Base-by-base conservation (phyloP, 768 basidiomycete genomes). In the Lentinula aciculospora region DNA sequence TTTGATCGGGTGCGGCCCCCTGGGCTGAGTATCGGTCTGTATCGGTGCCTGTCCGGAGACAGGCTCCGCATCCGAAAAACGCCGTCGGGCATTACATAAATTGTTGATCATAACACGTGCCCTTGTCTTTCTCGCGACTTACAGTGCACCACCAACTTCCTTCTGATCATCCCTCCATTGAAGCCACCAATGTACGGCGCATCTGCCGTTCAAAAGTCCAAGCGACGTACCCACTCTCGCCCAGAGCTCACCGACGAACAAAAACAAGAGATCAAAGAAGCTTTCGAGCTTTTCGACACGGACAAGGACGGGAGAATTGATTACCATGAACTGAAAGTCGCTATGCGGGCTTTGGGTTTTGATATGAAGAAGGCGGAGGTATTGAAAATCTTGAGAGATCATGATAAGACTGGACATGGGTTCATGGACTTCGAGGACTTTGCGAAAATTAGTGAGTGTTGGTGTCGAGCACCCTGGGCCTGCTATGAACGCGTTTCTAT, bases 291-390 rank as follows among this genome's bases (percentile, higher is more conserved):
- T 56, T 99, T 99, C 69, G 97, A 99, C 74, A 92, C 94, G 45
- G 97, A 99, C 81, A 97, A 98, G 77, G 97, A 99, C 67, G 92
- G 92, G 32, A 85, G 82, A 53, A 79, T 98, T 57, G 97, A 98
- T 74, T 98, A 98, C 73, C 97, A 99, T 74, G 97, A 99, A 69
- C 82, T 98, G 66, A 99, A 98, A 72, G 97, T 99, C 66, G 94
- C 96, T 53, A 95, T 99, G 92, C 83, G 97, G 45, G 97, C 97
- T 1, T 75, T 99, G 58, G 97, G 97, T 1, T 98, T 98, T 69
- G 97, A 98, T 70, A 70, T 97, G 75, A 98, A 98, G 79, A 99
- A 98, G 76, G 93, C 93, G 0, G 97, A 99, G 71, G 95, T 99
- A 42, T 75, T 99, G 64, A 98, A 98, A 71, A 80, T 98, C 28